A percentile compares a stretch with the other conserved stretches of the same genome.
phyloP scores from a whole-genome alignment of 805 yeast species.

The Lipomyces sp. region DNA sequence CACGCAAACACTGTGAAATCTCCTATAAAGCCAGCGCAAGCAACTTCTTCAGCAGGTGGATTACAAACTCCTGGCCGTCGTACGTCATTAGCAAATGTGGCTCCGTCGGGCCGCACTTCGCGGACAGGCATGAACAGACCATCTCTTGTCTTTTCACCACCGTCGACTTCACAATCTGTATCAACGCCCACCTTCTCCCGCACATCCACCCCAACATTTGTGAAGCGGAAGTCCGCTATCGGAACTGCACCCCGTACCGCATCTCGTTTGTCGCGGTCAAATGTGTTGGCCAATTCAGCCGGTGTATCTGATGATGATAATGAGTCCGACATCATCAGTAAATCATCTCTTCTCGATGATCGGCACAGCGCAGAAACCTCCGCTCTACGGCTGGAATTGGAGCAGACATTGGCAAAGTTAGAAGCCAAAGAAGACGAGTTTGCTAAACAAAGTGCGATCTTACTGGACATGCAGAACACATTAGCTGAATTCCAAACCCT shows the following conservation, averaged over 20 bases:
- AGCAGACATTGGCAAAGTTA: conserved; percentile 35
- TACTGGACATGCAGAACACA: conserved; percentile 55
- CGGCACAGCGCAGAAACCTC: conserved; percentile 19
- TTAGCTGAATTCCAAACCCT: conserved; percentile 49
- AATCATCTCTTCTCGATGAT: neutral
- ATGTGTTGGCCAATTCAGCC: neutral
- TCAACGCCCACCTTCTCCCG: conserved; percentile 3
- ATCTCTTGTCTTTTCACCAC: conserved; percentile 12
- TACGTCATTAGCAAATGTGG: conserved; percentile 23
- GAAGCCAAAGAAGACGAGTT: conserved; percentile 45
- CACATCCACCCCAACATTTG: conserved; percentile 10
- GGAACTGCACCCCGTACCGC: conserved; percentile 1
- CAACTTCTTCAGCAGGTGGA: neutral
- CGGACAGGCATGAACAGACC: conserved; percentile 22
- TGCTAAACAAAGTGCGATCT: conserved; percentile 52
- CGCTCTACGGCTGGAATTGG: conserved; percentile 36
- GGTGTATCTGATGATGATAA: conserved; percentile 10
- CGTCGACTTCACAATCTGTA: neutral
- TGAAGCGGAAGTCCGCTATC: conserved; percentile 1
- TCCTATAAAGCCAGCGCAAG: conserved; percentile 13
- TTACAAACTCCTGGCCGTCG: conserved; percentile 30
- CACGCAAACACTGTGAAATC: conserved; percentile 22
- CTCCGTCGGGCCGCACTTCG: conserved; percentile 21
- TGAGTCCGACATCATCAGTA: neutral
- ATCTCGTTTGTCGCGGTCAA: conserved; percentile 3